Evolutionary conservation across 139 green algal genomes (phyloP).

Genomic region (Trebouxia sp.): DNA sequence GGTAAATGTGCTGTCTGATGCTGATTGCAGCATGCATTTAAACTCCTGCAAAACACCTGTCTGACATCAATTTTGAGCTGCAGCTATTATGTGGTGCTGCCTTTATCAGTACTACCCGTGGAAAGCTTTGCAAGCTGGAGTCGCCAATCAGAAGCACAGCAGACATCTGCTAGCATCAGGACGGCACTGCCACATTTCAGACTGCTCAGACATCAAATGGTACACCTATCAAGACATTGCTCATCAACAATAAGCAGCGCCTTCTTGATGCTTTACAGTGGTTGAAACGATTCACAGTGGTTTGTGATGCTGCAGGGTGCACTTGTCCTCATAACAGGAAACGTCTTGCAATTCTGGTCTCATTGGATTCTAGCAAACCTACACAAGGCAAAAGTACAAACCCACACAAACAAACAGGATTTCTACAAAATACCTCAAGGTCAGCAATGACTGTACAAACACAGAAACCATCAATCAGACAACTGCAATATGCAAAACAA

Average conservation of each 20-base stretch:
- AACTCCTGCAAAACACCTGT: too few relatives aligned
- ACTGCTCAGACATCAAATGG: neutral
- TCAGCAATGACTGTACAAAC: neutral
- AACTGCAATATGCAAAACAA: neutral
- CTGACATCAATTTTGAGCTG: too few relatives aligned
- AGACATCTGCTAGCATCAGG: neutral
- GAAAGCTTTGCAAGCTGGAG: neutral
- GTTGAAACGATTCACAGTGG: too few relatives aligned
- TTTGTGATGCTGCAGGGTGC: neutral
- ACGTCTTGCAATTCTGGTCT: conserved; percentile 15
- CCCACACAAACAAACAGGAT: neutral
- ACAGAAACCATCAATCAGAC: too few relatives aligned
- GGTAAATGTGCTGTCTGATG: conserved; percentile 15
- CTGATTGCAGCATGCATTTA: too few relatives aligned
- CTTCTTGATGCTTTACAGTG: too few relatives aligned
- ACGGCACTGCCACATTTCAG: too few relatives aligned
- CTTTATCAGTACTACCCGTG: neutral
- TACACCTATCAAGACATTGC: too few relatives aligned
- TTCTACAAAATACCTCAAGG: neutral
- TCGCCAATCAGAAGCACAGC: neutral
- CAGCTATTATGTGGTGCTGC: conserved; percentile 4
- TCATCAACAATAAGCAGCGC: too few relatives aligned
- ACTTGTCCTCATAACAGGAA: neutral
- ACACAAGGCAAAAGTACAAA: neutral
- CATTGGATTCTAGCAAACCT: conserved; percentile 1